Evolutionary conservation across 306 rosid species (phyloP), one percentile per base, ranked within the genome.

Genomic region (Vicia villosa): DNA sequence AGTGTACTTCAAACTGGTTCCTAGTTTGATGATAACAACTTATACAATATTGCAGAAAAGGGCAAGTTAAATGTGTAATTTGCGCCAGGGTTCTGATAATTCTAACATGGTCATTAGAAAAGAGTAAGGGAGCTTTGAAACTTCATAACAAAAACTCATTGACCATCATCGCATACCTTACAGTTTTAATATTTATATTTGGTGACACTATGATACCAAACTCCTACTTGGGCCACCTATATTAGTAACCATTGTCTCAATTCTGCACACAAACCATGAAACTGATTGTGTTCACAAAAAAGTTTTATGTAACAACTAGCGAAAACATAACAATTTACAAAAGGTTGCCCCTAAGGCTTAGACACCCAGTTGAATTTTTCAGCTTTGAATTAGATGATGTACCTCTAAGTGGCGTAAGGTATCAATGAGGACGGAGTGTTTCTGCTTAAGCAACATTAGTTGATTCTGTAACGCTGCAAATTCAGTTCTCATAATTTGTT

Each of bases 391-490:
- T 56, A 52, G 41, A 62, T 21, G 19, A 66, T 55, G 85, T 89
- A 95, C 99, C 99, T 95, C 99, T 77, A 95, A 78, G 17, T 84
- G 95, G 10, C 99, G 92, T 54, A 95, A 77, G 0, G 93, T 89
- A 70, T 95, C 99, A 3, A 84, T 82, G n/a, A 95, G 82, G 38
- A 83, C 76, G 72, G 93, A 84, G 45, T 95, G 95, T 81, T 95
- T 95, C 88, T 89, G 96, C 88, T 91, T 91, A 71, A 95, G 97
- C 68, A 91, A 79, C 49, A 83, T 73, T 50, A 91, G 87, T 69
- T 91, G 96, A 79, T 54, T 87, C 66, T 91, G 99, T 63, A 95
- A 57, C 38, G 86, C 73, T 5, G 92, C 76, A 71, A 91, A 91
- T 84, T 95, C 99, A 3, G 61, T 89, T 84, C 66, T 89, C 95